Conservation (phyloP, 2,329 filamentous ascomycete species). For the Calonectria hongkongensis region DNA sequence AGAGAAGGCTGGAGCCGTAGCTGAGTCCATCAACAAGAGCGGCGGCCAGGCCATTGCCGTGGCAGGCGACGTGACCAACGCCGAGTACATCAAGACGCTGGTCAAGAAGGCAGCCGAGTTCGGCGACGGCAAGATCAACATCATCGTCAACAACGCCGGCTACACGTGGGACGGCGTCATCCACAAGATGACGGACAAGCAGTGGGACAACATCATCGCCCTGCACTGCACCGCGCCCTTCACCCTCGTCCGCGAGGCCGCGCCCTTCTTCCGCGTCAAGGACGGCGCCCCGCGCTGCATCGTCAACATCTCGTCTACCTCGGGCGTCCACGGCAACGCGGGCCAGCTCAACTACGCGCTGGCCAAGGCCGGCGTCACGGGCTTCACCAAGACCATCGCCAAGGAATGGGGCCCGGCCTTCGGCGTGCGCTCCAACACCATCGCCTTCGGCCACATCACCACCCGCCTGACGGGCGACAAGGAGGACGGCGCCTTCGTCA, state of each 20-base stretch:
- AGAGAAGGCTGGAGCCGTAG: slow-evolving; percentile 83
- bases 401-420: slow-evolving; percentile 93
- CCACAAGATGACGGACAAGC: slow-evolving; percentile 93
- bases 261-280: slow-evolving; percentile 90
- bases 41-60: slow-evolving; percentile 83
- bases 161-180: slow-evolving; percentile 96
- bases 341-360: slow-evolving; percentile 93
- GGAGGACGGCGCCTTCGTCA: slow-evolving; percentile 87
- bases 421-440: slow-evolving; percentile 87
- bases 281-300: slow-evolving; percentile 87
- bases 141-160: slow-evolving; percentile 93
- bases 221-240: slow-evolving; percentile 92
- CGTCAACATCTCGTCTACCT: slow-evolving; percentile 89
- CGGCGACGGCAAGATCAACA: slow-evolving; percentile 90
- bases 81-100: slow-evolving; percentile 81
- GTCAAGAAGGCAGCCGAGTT: slow-evolving; percentile 86
- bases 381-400: slow-evolving; percentile 91
- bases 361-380: slow-evolving; percentile 88
- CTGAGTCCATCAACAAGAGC: slow-evolving; percentile 79
- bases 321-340: slow-evolving; percentile 89
- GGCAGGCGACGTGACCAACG: slow-evolving; percentile 84
- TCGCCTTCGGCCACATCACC: slow-evolving; percentile 88
- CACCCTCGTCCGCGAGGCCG: slow-evolving; percentile 85
- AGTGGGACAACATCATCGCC: slow-evolving; percentile 91
- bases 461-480: slow-evolving; percentile 89